Evolutionary conservation across 2,329 filamentous ascomycete genomes (phyloP).

Genomic region (Leptographium galeiforme): DNA sequence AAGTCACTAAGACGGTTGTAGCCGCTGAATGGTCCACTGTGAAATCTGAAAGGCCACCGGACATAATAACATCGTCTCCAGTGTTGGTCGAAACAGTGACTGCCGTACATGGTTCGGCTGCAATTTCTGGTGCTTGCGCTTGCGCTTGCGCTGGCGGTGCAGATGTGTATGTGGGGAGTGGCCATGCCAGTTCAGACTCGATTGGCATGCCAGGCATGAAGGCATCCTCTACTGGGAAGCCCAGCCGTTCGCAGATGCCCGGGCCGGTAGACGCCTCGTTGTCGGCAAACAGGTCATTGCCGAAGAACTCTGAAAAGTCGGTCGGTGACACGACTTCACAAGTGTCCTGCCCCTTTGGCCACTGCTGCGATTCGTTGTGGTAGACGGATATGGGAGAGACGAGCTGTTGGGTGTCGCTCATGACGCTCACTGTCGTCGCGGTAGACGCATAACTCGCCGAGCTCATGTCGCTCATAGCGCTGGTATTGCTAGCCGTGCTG

Average conservation of each 20-base stretch:
- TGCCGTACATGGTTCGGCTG: neutral
- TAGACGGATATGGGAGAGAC: slow-evolving; percentile 36
- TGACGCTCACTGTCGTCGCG: slow-evolving; percentile 13
- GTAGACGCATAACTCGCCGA: slow-evolving; percentile 16
- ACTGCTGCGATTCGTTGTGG: slow-evolving; percentile 25
- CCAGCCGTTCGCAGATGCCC: neutral
- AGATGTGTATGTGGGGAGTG: neutral
- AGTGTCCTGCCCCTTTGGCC: slow-evolving; percentile 26
- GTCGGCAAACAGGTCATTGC: slow-evolving; percentile 15
- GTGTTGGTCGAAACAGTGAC: neutral
- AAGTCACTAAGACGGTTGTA: slow-evolving; percentile 23
- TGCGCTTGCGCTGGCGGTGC: neutral
- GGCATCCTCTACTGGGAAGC: neutral
- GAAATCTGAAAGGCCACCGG: neutral
- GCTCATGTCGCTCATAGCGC: slow-evolving; percentile 8
- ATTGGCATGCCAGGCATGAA: neutral
- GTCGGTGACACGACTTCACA: slow-evolving; percentile 32
- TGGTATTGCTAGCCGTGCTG: slow-evolving; percentile 20
- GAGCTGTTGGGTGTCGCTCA: slow-evolving; percentile 18
- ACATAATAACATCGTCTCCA: neutral
- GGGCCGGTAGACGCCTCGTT: neutral
- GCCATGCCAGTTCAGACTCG: neutral
- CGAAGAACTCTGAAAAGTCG: slow-evolving; percentile 18
- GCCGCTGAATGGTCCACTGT: neutral
- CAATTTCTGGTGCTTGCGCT: neutral